Base-by-base conservation (phyloP, 345 rosid genomes). In the Toxicodendron radicans region DNA sequence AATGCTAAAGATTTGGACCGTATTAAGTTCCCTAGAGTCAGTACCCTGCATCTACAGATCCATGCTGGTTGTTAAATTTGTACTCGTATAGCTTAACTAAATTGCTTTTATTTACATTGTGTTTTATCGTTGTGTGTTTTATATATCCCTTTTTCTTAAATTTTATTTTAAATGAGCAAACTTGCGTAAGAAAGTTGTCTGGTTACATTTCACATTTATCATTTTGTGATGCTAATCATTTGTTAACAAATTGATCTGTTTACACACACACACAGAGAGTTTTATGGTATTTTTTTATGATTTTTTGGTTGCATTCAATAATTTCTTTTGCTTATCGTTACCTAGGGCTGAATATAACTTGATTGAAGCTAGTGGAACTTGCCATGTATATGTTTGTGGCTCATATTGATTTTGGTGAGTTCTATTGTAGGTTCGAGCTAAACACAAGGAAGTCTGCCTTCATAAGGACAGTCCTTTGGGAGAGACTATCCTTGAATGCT, bases 371-470 rank as follows among this genome's bases (percentile, higher is more conserved):
- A 13, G 60, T 57, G 58, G 35, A 24, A n/a, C 46, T 54, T 62
- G 35, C 46, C 13, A 12, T 48, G 1, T 43, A 41, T 4, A n/a
- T 12, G 27, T 67, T 43, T 23, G 4, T 52, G 38, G 30, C 30
- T 0, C 16, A 9, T 32, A 35, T 71, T 21, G 54, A 38, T 56
- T 65, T 64, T 38, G 20, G 52, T 64, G 66, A 60, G n/a, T 46
- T 54, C 20, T 87, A 17, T 76, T 81, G 46, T 78, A 96, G 99
- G 99, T 96, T 66, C 94, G 97, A 77, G 97, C 99, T 18, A 96
- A 96, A 64, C 99, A 93, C 81, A 96, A 96, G 82, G 99, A 96
- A 85, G 99, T 96, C 76, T 96, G 99, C 82, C 98, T 96, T n/a
- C 99, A 96, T 73, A 96, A 93, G 84, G 99, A 96, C 81, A 96